phyloP scores from a whole-genome alignment of 1,284 basidiomycete genomes.

The Coniferiporia weirii region DNA sequence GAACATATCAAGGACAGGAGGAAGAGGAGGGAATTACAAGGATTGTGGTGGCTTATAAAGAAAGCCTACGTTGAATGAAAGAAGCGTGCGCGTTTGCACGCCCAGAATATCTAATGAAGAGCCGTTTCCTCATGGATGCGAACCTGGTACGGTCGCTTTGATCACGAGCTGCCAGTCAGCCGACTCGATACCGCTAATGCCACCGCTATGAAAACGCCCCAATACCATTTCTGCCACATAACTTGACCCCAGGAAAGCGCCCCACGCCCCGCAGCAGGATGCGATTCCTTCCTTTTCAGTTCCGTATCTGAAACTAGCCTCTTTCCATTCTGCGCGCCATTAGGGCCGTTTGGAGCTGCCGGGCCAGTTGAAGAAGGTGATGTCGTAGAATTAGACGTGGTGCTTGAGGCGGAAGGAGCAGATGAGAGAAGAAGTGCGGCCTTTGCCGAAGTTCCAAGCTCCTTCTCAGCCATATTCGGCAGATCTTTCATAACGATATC shows the following conservation, averaged over 20 bases:
- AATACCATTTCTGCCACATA: slow-evolving; percentile 78
- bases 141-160: background rate
- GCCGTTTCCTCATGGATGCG: background rate
- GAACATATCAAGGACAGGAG: background rate
- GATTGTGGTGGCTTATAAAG: background rate
- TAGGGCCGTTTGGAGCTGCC: background rate
- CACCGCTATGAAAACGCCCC: slow-evolving; percentile 71
- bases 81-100: too few relatives aligned
- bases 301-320: slow-evolving; percentile 20
- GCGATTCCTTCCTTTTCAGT: slow-evolving; percentile 19
- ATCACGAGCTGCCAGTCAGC: slow-evolving; percentile 38
- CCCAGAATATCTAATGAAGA: too few relatives aligned
- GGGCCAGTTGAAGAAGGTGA: slow-evolving; percentile 2
- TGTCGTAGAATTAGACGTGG: slow-evolving; percentile 13
- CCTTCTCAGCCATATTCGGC: slow-evolving; percentile 85
- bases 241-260: slow-evolving; percentile 55
- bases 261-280: slow-evolving; percentile 33
- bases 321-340: slow-evolving; percentile 15
- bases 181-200: slow-evolving; percentile 66
- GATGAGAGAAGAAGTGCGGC: slow-evolving; percentile 22
- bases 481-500: slow-evolving; percentile 60
- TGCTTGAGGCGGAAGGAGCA: slow-evolving; percentile 22
- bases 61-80: background rate
- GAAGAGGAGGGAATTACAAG: background rate
- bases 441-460: slow-evolving; percentile 46